These are phyloP conservation scores for Podaxis carcinomalis DNA, from an alignment of 768 basidiomycete species.

Conservation along the genomic window DNA sequence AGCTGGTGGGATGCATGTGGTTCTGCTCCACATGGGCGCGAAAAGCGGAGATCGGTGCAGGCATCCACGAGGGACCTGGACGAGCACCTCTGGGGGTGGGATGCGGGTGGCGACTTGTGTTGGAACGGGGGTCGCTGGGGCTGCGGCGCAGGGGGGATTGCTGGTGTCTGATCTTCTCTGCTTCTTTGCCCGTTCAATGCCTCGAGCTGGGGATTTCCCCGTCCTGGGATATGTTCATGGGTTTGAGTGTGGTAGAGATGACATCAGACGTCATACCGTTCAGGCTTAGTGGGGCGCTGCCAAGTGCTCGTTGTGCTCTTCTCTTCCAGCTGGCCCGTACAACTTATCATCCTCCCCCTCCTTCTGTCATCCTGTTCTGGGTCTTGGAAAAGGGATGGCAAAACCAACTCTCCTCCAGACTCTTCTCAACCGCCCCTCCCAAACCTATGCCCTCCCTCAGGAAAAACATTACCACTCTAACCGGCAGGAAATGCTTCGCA, in stretches of 20 bases:
- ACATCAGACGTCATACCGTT: conserved; percentile 4
- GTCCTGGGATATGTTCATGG: background rate
- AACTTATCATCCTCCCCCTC: background rate
- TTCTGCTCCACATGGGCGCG: too few relatives aligned
- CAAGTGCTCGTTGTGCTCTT: background rate
- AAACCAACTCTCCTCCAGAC: conserved; percentile 43
- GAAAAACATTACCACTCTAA: conserved; percentile 48
- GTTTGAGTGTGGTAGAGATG: background rate
- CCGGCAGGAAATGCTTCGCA: conserved; percentile 45
- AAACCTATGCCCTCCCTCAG: conserved; percentile 47
- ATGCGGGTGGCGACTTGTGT: too few relatives aligned
- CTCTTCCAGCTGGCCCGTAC: background rate
- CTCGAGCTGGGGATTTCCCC: background rate
- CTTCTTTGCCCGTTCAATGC: too few relatives aligned
- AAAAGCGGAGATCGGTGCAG: too few relatives aligned
- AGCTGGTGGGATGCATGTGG: too few relatives aligned
- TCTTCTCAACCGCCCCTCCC: conserved; percentile 60
- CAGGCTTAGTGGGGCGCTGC: background rate
- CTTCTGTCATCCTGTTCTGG: background rate
- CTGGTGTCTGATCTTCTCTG: too few relatives aligned
- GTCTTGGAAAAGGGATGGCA: conserved; percentile 17
- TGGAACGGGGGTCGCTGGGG: too few relatives aligned
- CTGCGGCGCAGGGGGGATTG: too few relatives aligned
- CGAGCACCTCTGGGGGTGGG: too few relatives aligned
- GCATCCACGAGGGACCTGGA: too few relatives aligned